phyloP scores from a whole-genome alignment of 164 flowering plant species.

The Vitis rupestris region DNA sequence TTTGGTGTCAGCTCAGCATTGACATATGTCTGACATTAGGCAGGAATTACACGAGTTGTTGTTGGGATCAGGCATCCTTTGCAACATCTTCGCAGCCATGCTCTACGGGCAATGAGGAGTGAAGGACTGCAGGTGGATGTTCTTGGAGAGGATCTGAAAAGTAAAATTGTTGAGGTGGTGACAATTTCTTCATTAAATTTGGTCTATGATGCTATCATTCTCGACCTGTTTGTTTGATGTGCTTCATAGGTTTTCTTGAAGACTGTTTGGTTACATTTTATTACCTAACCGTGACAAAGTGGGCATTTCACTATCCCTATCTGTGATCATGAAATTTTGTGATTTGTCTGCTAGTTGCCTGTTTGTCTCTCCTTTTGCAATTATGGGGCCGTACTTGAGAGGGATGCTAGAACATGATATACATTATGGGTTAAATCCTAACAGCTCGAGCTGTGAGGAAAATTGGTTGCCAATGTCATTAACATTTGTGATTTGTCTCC shows the following conservation, averaged over 20 bases:
- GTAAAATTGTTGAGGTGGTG: constrained; percentile 68
- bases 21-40: constrained; percentile 49
- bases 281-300: no score
- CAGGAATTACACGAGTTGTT: constrained; percentile 87
- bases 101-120: constrained; percentile 65
- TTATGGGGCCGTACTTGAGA: no score
- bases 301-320: no score
- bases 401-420: no score
- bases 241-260: background rate
- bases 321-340: no score
- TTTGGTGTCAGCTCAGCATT: background rate
- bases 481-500: no score
- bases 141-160: constrained; percentile 84
- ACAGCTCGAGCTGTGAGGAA: no score
- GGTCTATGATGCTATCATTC: background rate
- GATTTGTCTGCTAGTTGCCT: no score
- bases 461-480: no score
- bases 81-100: constrained; percentile 79
- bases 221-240: background rate
- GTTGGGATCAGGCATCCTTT: constrained; percentile 89
- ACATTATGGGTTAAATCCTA: no score
- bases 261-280: background rate
- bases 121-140: constrained; percentile 86
- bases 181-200: background rate
- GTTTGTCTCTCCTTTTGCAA: no score